Evolutionary conservation across 306 rosid species (phyloP).

Genomic region (Prunus salicina): DNA sequence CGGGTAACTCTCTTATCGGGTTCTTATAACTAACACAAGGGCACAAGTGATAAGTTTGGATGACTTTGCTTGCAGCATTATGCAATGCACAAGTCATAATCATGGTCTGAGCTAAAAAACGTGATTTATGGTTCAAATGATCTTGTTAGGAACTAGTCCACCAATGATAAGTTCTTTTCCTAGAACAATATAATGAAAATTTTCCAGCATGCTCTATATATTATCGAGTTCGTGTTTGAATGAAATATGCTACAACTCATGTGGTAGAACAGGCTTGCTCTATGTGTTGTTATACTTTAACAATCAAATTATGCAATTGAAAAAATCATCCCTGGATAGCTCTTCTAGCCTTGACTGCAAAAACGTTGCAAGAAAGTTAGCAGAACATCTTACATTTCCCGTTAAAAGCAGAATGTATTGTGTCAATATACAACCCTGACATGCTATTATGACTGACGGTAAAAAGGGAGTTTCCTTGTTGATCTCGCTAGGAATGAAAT

Average conservation of each 20-base stretch:
- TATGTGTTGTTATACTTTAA: constrained; percentile 27
- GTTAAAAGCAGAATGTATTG: not conserved
- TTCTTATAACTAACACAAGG: not conserved
- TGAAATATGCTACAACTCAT: not conserved
- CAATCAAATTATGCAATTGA: constrained; percentile 62
- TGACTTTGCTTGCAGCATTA: not conserved
- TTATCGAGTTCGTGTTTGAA: not conserved
- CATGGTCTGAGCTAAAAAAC: not conserved
- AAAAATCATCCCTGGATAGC: constrained; percentile 67
- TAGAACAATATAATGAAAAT: not conserved
- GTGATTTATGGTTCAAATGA: not conserved
- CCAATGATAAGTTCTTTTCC: not conserved
- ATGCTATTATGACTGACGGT: no score
- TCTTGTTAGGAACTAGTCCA: not conserved
- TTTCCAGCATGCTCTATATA: not conserved
- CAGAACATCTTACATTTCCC: not conserved
- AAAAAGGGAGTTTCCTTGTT: not conserved
- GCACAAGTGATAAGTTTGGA: not conserved
- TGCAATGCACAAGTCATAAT: not conserved
- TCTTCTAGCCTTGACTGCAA: constrained; percentile 85
- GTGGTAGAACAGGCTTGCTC: not conserved
- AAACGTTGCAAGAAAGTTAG: constrained; percentile 4
- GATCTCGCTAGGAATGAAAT: not conserved
- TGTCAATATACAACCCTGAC: not conserved
- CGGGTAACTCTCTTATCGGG: not conserved